Base-by-base conservation (phyloP, 345 rosid species). In the Citrus medica region DNA sequence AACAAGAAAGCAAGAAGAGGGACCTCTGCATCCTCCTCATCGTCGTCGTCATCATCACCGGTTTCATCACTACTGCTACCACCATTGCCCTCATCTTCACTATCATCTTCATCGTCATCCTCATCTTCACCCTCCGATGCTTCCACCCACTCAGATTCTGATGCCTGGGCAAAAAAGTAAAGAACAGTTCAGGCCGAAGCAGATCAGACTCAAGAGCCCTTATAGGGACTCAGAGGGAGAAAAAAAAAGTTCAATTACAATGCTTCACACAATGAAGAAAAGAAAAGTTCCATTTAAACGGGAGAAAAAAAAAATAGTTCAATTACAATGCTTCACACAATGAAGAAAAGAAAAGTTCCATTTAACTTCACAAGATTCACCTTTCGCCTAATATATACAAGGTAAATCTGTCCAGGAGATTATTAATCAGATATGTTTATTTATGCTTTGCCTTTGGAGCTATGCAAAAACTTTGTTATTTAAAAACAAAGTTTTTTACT, bases 61-160 rank as follows among this genome's bases (percentile, higher is more conserved):
- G 77, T 84, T 74, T 90, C 87, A 81, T 82, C 92, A 66, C 82
- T 84, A 74, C 83, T 80, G 71, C 86, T 85, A 79, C 86, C 91
- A 62, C 82, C 83, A 32, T 87, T 87, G 66, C 85, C 83, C 35
- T 89, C 95, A 21, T 89, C 94, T 5, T 87, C 92, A 69, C 75
- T 79, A 27, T 66, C 85, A 69, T 86, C 94, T 14, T 85, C 93
- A 62, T 88, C 91, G 0, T 88, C 98, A n/a, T 92, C 97, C 24
- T 85, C 98, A 75, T 91, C 93, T 40, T 95, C 99, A 66, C 89
- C 92, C 73, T 95, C 99, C 22, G 96, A 92, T 59, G 87, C 92
- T 79, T 92, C 96, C 48, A 93, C 80, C 98, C 99, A 95, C 85
- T 95, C 97, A 66, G 92, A 85, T 87, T 95, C 97, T 81, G 96